These are phyloP conservation scores for Butyriboletus loyo DNA, from an alignment of 768 basidiomycete genomes.

Conservation along the genomic window DNA sequence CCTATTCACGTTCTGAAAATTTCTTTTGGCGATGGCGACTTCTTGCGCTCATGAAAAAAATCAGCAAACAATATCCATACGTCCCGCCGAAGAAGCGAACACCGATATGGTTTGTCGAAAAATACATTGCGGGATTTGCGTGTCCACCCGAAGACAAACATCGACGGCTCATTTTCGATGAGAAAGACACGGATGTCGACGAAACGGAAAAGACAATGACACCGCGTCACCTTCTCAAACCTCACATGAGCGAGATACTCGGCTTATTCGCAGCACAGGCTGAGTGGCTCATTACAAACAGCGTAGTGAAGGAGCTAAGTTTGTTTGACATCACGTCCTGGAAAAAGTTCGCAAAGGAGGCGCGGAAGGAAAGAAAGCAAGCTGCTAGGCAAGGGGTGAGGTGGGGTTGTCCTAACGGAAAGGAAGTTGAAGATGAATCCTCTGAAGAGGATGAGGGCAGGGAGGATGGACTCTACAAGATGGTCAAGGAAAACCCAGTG, in stretches of 20 bases:
- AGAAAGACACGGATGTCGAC: slow-evolving; percentile 30
- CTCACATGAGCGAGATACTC: slow-evolving; percentile 51
- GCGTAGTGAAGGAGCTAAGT: slow-evolving; percentile 27
- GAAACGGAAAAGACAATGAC: slow-evolving; percentile 27
- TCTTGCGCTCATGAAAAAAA: slow-evolving; percentile 43
- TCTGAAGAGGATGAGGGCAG: slow-evolving; percentile 7
- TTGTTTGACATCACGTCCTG: slow-evolving; percentile 46
- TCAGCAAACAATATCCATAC: slow-evolving; percentile 35
- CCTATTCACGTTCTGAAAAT: slow-evolving; percentile 41
- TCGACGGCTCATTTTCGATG: slow-evolving; percentile 36
- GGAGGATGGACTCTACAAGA: neutral
- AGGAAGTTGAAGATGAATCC: neutral
- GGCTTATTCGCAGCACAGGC: slow-evolving; percentile 52
- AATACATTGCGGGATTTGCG: slow-evolving; percentile 36
- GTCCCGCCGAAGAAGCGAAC: slow-evolving; percentile 39
- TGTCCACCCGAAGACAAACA: slow-evolving; percentile 24
- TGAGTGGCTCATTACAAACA: slow-evolving; percentile 57
- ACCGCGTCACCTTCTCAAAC: slow-evolving; percentile 43
- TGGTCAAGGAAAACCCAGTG: slow-evolving; percentile 27
- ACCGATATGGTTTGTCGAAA: slow-evolving; percentile 47
- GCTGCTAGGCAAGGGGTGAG: slow-evolving; percentile 26
- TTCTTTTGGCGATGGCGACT: slow-evolving; percentile 55
- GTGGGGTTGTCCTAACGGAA: slow-evolving; percentile 25
- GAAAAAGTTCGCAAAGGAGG: slow-evolving; percentile 42
- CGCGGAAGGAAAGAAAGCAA: slow-evolving; percentile 29